Evolutionary conservation across 2,329 filamentous ascomycete genomes (phyloP).

Genomic region (Neurospora sp.): DNA sequence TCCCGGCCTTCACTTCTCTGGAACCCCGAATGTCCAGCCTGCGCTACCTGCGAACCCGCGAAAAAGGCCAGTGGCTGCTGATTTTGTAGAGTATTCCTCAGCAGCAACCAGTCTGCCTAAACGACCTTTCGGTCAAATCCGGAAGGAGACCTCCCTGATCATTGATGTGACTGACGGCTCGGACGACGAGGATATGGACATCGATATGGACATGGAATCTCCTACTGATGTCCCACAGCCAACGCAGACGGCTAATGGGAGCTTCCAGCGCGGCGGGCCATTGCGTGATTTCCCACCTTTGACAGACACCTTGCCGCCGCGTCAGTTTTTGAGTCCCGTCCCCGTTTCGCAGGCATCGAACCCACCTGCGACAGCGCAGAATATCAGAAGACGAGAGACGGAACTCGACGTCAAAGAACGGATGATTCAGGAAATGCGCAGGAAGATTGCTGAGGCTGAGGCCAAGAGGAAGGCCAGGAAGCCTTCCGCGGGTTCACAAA

Average conservation of each 20-base stretch:
- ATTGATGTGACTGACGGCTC: constrained; percentile 75
- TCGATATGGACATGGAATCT: constrained; percentile 61
- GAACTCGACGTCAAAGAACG: constrained; percentile 43
- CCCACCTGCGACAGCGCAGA: neutral
- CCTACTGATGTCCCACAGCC: constrained; percentile 33
- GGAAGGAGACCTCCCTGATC: constrained; percentile 55
- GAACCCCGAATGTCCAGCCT: constrained; percentile 9
- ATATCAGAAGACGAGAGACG: constrained; percentile 25
- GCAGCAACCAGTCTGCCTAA: constrained; percentile 33
- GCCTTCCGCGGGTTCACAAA: constrained; percentile 19
- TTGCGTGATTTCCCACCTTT: constrained; percentile 37
- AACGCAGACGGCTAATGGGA: constrained; percentile 22
- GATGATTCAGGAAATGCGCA: constrained; percentile 52
- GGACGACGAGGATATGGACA: constrained; percentile 53
- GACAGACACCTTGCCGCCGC: constrained; percentile 26
- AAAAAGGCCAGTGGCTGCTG: constrained; percentile 51
- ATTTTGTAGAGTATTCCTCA: constrained; percentile 52
- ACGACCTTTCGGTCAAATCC: constrained; percentile 51
- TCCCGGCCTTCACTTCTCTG: constrained; percentile 11
- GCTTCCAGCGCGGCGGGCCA: constrained; percentile 26
- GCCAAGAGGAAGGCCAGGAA: constrained; percentile 40
- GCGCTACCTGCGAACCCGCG: constrained; percentile 19
- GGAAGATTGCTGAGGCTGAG: constrained; percentile 48
- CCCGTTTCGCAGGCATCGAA: constrained; percentile 22
- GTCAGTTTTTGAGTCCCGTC: constrained; percentile 30